A percentile compares a stretch with the other conserved stretches of the same genome.
Conservation (phyloP, 108 stramenopile species). For the Aurantiochytrium sp. region DNA sequence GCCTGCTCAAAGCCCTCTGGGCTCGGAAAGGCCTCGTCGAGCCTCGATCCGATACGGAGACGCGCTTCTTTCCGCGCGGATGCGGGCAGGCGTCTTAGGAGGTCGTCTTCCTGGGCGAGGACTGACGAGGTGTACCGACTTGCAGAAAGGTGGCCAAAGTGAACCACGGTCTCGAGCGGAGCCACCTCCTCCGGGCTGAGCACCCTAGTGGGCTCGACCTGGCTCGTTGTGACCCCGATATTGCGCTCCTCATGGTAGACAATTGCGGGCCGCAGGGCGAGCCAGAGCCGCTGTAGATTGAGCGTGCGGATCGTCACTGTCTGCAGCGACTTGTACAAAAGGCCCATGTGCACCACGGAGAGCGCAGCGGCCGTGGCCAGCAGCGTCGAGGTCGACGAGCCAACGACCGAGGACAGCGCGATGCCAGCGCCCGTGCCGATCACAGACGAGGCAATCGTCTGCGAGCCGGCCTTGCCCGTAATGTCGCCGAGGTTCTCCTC, state of each 20-base stretch:
- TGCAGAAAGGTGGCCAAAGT: background rate
- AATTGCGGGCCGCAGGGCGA: background rate
- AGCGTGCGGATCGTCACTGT: slow-evolving; percentile 68
- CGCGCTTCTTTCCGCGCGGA: background rate
- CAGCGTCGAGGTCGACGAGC: slow-evolving; percentile 46
- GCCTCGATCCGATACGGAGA: background rate
- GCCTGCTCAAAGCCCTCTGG: background rate
- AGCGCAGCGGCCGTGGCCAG: slow-evolving; percentile 56
- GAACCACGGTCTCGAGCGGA: background rate
- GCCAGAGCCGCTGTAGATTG: slow-evolving; percentile 44
- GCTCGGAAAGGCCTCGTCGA: background rate
- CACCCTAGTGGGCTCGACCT: background rate
- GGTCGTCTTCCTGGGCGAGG: background rate
- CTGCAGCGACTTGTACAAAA: slow-evolving; percentile 70
- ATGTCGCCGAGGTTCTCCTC: slow-evolving; percentile 84
- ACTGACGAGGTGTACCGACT: background rate
- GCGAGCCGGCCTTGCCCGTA: slow-evolving; percentile 89
- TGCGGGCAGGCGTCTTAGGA: background rate
- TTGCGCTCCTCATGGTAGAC: background rate
- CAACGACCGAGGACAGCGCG: slow-evolving; percentile 61
- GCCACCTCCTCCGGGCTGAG: background rate
- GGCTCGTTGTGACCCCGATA: background rate
- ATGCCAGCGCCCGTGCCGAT: slow-evolving; percentile 82
- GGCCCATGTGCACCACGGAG: slow-evolving; percentile 66
- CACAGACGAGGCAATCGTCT: slow-evolving; percentile 78